Base-by-base conservation (phyloP, 257 asterid genomes). In the Solanum peruvianum region DNA sequence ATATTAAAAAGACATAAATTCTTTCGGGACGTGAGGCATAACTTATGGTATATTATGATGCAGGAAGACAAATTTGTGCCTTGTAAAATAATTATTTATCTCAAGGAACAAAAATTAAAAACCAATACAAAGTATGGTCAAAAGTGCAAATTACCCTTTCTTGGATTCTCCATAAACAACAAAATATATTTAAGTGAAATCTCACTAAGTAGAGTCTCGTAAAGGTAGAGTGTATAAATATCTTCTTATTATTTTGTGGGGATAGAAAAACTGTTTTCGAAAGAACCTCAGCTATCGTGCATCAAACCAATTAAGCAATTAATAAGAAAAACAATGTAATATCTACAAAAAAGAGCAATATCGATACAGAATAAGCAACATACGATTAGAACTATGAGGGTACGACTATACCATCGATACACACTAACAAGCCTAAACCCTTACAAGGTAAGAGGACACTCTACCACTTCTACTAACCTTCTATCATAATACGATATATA, bases 221-320 rank as follows among this genome's bases (percentile, higher is more conserved):
- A 56, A 52, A 2, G 2, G 1, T 18, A 18, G 0, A 56, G 4
- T 7, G 11, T 56, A 56, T 2, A 29, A 2, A 29, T 29, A 29
- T 29, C 29, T 56, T 56, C 2, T 4, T 56, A 56, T 16, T 56
- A 56, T 4, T 11, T 18, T n/a, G 3, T 18, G 3, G 62, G 18
- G 4, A 2, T 56, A 18, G 62, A 18, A 0, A 56, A 56, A 18
- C 4, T 7, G 4, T 56, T 7, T 56, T 0, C 11, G 0, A 18
- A 56, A 56, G 2, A 56, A 1, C 11, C 64, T 18, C 4, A 56
- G 1, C 2, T 56, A 1, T 18, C n/a, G 0, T 56, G n/a, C n/a
- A 56, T 56, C 64, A 56, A 56, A 56, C 11, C 64, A 56, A 56
- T 2, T 7, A 56, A 56, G 64, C 4, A 7, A 56, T 56, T 18